Evolutionary conservation across 176 grass and related monocot genomes (phyloP).

Genomic region (Secale cereale): DNA sequence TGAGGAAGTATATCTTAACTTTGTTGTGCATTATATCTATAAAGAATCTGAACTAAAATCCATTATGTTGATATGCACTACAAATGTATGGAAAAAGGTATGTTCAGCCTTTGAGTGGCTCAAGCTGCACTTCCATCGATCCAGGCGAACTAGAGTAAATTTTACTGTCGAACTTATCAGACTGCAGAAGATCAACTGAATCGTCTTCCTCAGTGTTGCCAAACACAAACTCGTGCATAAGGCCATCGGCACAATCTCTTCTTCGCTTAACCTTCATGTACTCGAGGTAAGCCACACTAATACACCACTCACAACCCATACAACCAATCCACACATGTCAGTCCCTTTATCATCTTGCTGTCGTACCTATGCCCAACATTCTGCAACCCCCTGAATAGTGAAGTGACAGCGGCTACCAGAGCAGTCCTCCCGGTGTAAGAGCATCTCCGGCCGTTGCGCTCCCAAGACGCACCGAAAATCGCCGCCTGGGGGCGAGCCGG

Average conservation of each 20-base stretch:
- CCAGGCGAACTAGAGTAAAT: constrained; percentile 43
- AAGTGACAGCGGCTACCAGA: constrained; percentile 42
- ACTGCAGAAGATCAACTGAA: constrained; percentile 59
- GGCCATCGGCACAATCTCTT: constrained; percentile 30
- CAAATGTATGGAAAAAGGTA: no score
- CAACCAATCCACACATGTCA: constrained; percentile 71
- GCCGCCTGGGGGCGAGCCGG: no score
- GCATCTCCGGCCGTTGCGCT: no score
- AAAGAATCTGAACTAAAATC: no score
- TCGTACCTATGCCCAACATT: constrained; percentile 77
- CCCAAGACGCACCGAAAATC: no score
- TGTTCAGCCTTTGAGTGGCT: constrained; percentile 36
- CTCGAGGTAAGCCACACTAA: constrained; percentile 63
- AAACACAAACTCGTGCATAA: constrained; percentile 48
- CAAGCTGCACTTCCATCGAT: constrained; percentile 68
- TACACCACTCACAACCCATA: constrained; percentile 49
- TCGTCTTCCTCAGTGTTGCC: constrained; percentile 71
- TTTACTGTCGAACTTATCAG: constrained; percentile 36
- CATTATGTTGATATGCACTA: no score
- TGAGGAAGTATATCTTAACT: no score
- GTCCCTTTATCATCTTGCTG: constrained; percentile 67
- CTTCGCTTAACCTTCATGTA: constrained; percentile 53
- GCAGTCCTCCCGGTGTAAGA: constrained; percentile 53
- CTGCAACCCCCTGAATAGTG: constrained; percentile 74
- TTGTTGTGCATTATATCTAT: no score